Evolutionary conservation across 768 basidiomycete genomes (phyloP).

Genomic region (Rhizopogon salebrosus): DNA sequence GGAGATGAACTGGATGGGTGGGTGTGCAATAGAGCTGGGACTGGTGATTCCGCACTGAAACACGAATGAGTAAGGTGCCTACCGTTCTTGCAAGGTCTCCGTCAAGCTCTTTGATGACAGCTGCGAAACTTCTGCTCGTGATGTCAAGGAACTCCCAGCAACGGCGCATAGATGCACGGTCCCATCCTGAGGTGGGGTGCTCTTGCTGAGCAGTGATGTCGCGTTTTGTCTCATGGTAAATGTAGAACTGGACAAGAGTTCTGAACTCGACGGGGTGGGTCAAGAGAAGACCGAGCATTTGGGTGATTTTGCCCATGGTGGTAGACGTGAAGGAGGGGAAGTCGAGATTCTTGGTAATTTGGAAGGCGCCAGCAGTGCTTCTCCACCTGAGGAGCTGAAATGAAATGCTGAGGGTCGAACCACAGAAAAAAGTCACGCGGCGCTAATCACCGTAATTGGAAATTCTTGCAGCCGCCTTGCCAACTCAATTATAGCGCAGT

Average conservation of each 20-base stretch:
- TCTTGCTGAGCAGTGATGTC: conserved; percentile 77
- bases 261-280: conserved; percentile 83
- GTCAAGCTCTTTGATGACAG: conserved; percentile 94
- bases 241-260: conserved; percentile 73
- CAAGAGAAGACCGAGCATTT: conserved; percentile 61
- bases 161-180: conserved; percentile 77
- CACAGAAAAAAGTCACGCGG: background rate
- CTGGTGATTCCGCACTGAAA: no score
- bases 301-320: conserved; percentile 48
- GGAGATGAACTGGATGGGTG: no score
- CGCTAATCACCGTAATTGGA: conserved; percentile 1
- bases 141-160: conserved; percentile 89
- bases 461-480: background rate
- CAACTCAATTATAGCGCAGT: background rate
- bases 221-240: conserved; percentile 78
- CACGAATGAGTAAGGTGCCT: conserved; percentile 29
- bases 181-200: conserved; percentile 79
- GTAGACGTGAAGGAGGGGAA: background rate
- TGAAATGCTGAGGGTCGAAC: background rate
- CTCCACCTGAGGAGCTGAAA: background rate
- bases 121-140: conserved; percentile 86
- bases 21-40: no score
- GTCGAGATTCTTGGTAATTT: background rate
- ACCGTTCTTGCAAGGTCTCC: conserved; percentile 92
- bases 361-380: background rate